Evolutionary conservation across 2,329 filamentous ascomycete species (phyloP), one percentile per base, ranked within the genome.

Genomic region (Cercospora zeina): DNA sequence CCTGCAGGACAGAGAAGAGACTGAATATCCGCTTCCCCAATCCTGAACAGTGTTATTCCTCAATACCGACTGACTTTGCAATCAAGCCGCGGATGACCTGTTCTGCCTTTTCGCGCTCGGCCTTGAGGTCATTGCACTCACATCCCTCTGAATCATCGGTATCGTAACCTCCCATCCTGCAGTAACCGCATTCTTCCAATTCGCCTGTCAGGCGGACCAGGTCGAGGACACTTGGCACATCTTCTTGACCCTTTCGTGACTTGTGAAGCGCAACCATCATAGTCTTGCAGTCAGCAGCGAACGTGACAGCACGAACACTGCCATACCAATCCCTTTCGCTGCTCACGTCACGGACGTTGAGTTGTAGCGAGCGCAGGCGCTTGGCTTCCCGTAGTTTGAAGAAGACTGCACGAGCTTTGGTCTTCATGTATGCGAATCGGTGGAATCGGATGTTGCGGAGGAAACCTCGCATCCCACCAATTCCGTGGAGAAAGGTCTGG

Each of bases 381-480:
- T 57, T 62, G 1, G 59, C 62, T n/a, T 59, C 55, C 21, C 59
- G 62, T 10, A 64, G 36, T 9, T 53, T 57, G 56, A 37, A 31
- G 51, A 64, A 60, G 8, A 50, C n/a, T 10, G 53, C 9, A 2
- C 34, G 42, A 16, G 59, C 50, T 19, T 55, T 49, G n/a, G 51
- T 16, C 10, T 4, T 56, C 16, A 57, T n/a, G 9, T 65, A 62
- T 5, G 21, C 16, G 9, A 5, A 7, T 2, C 8, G 9, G 4
- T 3, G 9, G 34, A 59, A 30, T 14, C 4, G 7, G 11, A 62
- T 39, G 1, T 56, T 13, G 6, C 51, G 39, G 6, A 65, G 42
- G 24, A 57, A 19, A 11, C 19, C 10, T 19, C 59, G 50, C 56
- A 62, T 62, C 19, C 14, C 36, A 8, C 62, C 62, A 21, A 65